Evolutionary conservation across 148 eudicot genomes (phyloP), one percentile per base, ranked within the genome.

Genomic region (Tetragonia tetragonoides): DNA sequence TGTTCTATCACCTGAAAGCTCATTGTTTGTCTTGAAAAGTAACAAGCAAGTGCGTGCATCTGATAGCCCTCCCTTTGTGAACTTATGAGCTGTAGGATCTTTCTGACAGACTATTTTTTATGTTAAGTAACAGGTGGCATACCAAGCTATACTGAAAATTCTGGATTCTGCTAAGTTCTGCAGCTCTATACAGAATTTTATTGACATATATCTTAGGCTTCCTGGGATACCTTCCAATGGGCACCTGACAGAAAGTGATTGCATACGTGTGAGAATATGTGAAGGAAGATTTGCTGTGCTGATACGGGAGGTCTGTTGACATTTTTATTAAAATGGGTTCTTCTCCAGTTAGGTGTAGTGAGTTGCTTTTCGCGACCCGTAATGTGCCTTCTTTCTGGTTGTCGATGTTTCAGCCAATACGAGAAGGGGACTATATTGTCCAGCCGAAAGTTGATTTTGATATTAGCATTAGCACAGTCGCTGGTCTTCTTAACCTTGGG

Each of bases 371-470:
- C 68, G 18, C 7, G 21, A 34, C 16, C 38, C 62, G 16, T 67
- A 51, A 42, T 51, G 16, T 71, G 24, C 56, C 61, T 47, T 56
- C 53, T 77, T 12, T 51, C 21, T 69, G 77, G 53, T 67, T 80
- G 49, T 34, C 20, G 23, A 59, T 74, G 54, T 60, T 74, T 74
- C 84, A 95, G 99, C 99, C 99, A 64, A 95, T 95, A 79, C 88
- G 90, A 89, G 99, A 95, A 86, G 97, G 99, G 68, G 83, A 93
- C 88, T 95, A 87, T 78, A 91, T 95, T 70, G 93, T 95, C 80
- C 99, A 95, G 85, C 99, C 99, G 9, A 95, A 95, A 86, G 99
- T 95, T 77, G 97, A 95, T 86, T 95, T 95, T 87, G 99, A 95
- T 82, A 95, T 95, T 85, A 89, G 99, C 85, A 84, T 89, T 57